Conservation (phyloP, 352 stramenopile genomes). For the Thalassiosira mediterranea region DNA sequence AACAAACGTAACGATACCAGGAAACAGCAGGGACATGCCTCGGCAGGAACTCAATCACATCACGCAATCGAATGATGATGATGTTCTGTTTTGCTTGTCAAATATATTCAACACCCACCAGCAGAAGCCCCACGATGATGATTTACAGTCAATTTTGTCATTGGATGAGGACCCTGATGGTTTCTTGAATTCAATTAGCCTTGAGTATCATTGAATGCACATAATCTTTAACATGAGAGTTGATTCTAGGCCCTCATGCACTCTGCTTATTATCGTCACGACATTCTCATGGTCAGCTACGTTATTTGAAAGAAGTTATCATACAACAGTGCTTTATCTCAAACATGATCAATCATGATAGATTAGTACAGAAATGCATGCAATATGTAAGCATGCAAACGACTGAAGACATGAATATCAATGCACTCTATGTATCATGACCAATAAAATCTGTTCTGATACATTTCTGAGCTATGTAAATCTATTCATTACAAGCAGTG, state of each 20-base stretch:
- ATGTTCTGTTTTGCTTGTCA: constrained; percentile 18
- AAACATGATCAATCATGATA: background rate
- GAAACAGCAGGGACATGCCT: too few relatives aligned
- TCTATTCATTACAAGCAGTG: too few relatives aligned
- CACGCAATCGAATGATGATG: constrained; percentile 20
- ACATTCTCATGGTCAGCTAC: background rate
- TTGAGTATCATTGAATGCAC: too few relatives aligned
- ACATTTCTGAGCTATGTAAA: too few relatives aligned
- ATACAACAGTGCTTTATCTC: background rate
- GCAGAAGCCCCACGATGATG: background rate
- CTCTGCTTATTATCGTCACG: background rate
- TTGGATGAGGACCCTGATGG: background rate
- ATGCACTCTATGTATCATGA: too few relatives aligned
- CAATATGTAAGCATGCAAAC: background rate
- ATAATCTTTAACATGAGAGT: too few relatives aligned
- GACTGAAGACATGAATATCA: too few relatives aligned
- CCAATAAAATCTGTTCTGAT: too few relatives aligned
- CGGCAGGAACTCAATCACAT: constrained; percentile 12
- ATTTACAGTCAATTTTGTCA: background rate
- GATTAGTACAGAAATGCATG: background rate
- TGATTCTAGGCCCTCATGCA: background rate
- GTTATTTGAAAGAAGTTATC: background rate
- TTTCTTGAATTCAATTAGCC: background rate
- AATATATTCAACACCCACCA: background rate
- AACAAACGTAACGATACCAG: too few relatives aligned